Percentiles rank a stretch among this genome's conserved stretches.
These are phyloP conservation scores for Colletotrichum musae DNA, from an alignment of 2,329 filamentous ascomycete genomes.

Conservation along the genomic window DNA sequence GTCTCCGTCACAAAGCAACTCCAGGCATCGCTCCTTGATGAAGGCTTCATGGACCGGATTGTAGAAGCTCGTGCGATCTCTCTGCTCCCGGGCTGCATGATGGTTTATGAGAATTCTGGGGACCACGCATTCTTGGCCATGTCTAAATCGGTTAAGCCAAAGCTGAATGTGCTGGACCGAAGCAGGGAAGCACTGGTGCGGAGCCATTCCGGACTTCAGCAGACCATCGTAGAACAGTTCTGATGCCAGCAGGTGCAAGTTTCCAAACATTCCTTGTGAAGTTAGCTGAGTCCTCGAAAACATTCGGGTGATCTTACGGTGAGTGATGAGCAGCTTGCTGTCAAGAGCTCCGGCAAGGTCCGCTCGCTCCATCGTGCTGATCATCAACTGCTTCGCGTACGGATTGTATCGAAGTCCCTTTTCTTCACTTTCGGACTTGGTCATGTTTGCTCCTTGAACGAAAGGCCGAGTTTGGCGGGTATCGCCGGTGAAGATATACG, in stretches of 20 bases:
- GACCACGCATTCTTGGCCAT: conserved; percentile 44
- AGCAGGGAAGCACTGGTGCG: conserved; percentile 45
- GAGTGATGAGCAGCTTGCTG: conserved; percentile 54
- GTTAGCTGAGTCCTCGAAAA: not conserved
- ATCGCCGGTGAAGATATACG: conserved; percentile 63
- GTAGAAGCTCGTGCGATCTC: conserved; percentile 54
- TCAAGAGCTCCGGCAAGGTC: conserved; percentile 50
- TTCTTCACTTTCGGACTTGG: not conserved
- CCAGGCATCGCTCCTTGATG: conserved; percentile 51
- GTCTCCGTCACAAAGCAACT: conserved; percentile 48
- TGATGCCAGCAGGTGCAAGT: conserved; percentile 58
- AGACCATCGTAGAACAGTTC: conserved; percentile 56
- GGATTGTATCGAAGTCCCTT: conserved; percentile 16
- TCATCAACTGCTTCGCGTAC: conserved; percentile 38
- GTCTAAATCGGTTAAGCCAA: conserved; percentile 48
- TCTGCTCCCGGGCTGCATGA: conserved; percentile 46
- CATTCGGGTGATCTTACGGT: conserved; percentile 44
- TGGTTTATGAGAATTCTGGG: conserved; percentile 56
- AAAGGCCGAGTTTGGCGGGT: conserved; percentile 61
- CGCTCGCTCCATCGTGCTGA: conserved; percentile 58
- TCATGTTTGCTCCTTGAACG: conserved; percentile 47
- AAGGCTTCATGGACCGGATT: conserved; percentile 56
- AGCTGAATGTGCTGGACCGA: conserved; percentile 48
- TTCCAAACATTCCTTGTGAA: conserved; percentile 47
- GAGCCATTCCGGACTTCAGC: conserved; percentile 54